Base-by-base conservation (phyloP, 108 stramenopile genomes). In the Skeletonema menzelii region DNA sequence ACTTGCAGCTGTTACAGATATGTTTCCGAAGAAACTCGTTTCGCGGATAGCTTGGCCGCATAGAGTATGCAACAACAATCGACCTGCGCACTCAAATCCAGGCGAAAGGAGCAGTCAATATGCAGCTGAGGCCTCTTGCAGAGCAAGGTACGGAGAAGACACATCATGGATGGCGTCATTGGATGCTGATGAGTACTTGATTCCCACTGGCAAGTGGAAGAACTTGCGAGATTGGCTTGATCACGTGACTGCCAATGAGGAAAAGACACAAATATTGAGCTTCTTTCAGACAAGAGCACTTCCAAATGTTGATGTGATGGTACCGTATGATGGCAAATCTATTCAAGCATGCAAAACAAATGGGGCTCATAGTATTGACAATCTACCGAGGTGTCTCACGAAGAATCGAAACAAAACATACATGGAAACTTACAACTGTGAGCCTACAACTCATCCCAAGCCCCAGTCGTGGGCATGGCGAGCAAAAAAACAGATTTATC, bases 161-260 rank as follows among this genome's bases (percentile, higher is more conserved):
- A 87, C 94, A 17, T 79, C 84, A 56, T 95, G 94, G 94, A 83
- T 95, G 84, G 84, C 86, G 22, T 76, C 80, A 17, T 65, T 95
- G 55, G 94, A 95, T 59, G 87, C 81, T 1, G 94, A 95, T 59
- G 93, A 94, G 63, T 94, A 89, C 65, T 65, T 91, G n/a, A 75
- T 88, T 34, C 86, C 89, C 8, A 81, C 69, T 68, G 77, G 75
- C 19, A 65, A 76, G 13, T 83, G 69, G 64, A 59, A 47, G 13
- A 74, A 65, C 59, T 20, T 85, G 14, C 57, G 61, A 20, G 67
- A 58, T 12, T 62, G 58, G 65, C 72, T 75, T 61, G 27, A 63
- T 26, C 59, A 74, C 49, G 58, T 78, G 30, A 63, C 68, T 2
- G 30, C 35, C 2, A 76, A 59, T 30, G 82, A 58, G 24, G 59